These are phyloP conservation scores for Paspalum vaginatum DNA, from an alignment of 176 grass and related monocot species.

Conservation along the genomic window DNA sequence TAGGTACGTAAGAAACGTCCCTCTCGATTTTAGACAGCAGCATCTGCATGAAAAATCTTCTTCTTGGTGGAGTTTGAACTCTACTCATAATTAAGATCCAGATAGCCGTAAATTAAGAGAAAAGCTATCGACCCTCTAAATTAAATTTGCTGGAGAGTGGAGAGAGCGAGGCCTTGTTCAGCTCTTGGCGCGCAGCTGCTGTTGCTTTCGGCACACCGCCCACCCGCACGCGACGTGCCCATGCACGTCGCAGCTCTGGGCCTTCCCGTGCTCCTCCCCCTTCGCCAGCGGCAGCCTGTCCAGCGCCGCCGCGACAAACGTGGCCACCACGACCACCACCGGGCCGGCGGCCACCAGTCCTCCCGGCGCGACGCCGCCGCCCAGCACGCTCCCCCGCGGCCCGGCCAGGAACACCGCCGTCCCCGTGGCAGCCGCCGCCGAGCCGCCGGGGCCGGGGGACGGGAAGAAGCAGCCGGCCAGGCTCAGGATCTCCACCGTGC, in stretches of 20 bases:
- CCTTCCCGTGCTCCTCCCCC: neutral
- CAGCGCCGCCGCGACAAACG: slow-evolving; percentile 52
- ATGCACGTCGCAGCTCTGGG: neutral
- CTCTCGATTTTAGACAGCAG: no score
- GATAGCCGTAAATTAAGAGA: no score
- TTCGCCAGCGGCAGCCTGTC: slow-evolving; percentile 51
- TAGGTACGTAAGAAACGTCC: no score
- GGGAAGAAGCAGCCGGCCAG: slow-evolving; percentile 64
- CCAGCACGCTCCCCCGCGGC: slow-evolving; percentile 46
- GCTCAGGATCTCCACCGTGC: slow-evolving; percentile 53
- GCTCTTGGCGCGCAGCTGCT: slow-evolving; percentile 1
- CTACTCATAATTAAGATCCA: no score
- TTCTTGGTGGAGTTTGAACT: neutral
- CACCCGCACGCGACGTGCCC: slow-evolving; percentile 9
- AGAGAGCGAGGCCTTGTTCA: neutral
- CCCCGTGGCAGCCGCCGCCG: neutral
- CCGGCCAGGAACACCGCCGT: slow-evolving; percentile 46
- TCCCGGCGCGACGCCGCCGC: slow-evolving; percentile 44
- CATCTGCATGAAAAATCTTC: no score
- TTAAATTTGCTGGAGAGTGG: neutral
- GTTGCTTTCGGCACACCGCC: neutral
- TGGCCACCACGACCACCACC: slow-evolving; percentile 58
- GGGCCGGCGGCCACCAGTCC: slow-evolving; percentile 58
- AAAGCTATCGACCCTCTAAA: no score
- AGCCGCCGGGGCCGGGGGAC: neutral